Conservation (phyloP, 2,329 filamentous ascomycete genomes). For the Blastomyces gilchristii region DNA sequence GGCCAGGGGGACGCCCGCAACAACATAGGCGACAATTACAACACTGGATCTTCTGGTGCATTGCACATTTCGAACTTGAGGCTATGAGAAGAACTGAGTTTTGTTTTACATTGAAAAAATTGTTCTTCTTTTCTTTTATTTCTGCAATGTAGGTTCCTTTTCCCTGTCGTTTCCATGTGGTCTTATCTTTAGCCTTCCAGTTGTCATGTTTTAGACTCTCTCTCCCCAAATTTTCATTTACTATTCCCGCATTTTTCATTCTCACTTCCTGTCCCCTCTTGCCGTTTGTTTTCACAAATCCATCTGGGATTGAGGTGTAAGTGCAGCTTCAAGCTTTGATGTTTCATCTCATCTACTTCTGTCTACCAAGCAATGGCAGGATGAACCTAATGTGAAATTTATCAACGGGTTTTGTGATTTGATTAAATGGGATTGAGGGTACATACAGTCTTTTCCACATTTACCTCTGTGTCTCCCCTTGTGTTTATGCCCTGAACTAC, state of each 20-base stretch:
- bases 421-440: no score
- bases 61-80: slow-evolving; percentile 3
- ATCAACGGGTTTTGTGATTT: no score
- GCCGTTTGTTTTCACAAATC: no score
- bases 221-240: not conserved
- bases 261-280: no score
- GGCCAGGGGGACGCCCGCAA: not conserved
- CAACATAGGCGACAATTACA: not conserved
- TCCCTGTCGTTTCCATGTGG: not conserved
- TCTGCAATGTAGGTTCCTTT: not conserved
- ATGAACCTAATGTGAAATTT: not conserved
- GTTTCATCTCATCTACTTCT: not conserved
- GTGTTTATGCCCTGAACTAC: no score
- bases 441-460: not conserved
- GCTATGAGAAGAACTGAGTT: not conserved
- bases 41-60: not conserved
- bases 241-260: not conserved
- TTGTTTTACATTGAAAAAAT: not conserved
- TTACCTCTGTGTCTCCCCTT: not conserved
- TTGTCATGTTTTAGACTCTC: not conserved
- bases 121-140: not conserved
- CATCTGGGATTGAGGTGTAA: no score
- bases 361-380: not conserved
- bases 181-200: not conserved
- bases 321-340: no score